Evolutionary conservation across 164 flowering plant species (phyloP).

Genomic region (Brasenia schreberi): DNA sequence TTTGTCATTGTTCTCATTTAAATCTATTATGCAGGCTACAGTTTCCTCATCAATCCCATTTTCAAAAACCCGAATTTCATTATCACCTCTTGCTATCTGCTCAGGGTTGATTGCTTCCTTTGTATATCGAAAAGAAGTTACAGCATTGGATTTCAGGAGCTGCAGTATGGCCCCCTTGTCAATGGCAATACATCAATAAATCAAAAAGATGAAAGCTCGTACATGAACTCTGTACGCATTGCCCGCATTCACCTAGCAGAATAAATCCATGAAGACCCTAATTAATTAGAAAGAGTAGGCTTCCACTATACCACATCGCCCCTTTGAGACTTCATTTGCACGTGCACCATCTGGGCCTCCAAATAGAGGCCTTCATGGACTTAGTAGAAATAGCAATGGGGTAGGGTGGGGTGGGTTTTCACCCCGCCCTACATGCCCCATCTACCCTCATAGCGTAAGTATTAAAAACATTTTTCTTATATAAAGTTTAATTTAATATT

Average conservation of each 20-base stretch:
- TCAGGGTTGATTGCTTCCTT: slow-evolving; percentile 6
- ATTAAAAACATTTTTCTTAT: too few species aligned
- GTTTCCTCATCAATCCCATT: background rate
- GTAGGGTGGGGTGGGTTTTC: too few species aligned
- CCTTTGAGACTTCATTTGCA: slow-evolving; percentile 76
- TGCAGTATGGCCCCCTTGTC: slow-evolving; percentile 4
- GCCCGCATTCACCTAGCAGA: too few species aligned
- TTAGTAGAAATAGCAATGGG: background rate
- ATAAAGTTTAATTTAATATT: too few species aligned
- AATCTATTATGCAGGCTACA: background rate
- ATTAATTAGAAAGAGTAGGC: too few species aligned
- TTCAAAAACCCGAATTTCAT: background rate
- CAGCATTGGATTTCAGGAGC: slow-evolving; percentile 7
- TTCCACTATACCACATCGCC: slow-evolving; percentile 59
- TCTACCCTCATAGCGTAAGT: too few species aligned
- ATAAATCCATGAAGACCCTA: too few species aligned
- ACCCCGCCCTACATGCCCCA: too few species aligned
- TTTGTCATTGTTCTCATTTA: background rate
- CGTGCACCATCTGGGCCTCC: slow-evolving; percentile 46
- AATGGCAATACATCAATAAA: background rate
- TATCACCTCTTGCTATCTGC: slow-evolving; percentile 3
- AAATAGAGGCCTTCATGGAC: slow-evolving; percentile 11
- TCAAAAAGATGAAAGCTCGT: background rate
- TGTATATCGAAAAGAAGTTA: slow-evolving; percentile 7
- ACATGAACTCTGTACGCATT: background rate